Base-by-base conservation (phyloP, 306 rosid species). In the Pyrus betulifolia region DNA sequence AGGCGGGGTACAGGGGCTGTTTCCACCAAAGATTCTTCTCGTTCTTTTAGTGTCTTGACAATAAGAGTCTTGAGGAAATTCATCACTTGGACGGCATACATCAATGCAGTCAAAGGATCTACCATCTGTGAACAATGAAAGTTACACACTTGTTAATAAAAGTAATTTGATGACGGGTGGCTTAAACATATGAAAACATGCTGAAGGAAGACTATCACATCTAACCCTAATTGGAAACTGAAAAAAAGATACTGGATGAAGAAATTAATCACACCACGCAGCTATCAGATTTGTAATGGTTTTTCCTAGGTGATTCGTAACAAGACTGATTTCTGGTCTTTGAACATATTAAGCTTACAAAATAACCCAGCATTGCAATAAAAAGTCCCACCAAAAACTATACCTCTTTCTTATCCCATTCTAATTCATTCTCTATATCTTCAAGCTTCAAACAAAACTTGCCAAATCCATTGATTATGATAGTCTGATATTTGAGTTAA, bases 21-120 rank as follows among this genome's bases (percentile, higher is more conserved):
- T 66, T 92, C 93, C 65, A 82, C 78, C 55, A 88, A 69, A 22
- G 89, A 91, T 74, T 91, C 99, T 74, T 89, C 95, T 80, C 99
- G 83, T 74, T 91, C 93, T 83, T 78, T 87, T 8, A 91, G 82
- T 69, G 97, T 88, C 92, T 80, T 89, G 54, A 75, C 85, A 3
- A 95, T 88, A 68, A 95, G 98, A 61, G 92, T 95, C 83, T 89
- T 95, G 82, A 95, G 98, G 68, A 95, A 91, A 83, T 95, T 95
- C 99, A 95, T 95, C 85, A 95, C 99, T 81, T 91, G 97, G 66
- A 95, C 97, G 0, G 98, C 99, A 80, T 92, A 88, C 97, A 92
- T 92, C 90, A 95, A 81, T 65, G 99, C 99, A 57, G 97, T 95
- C 93, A 95, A 91, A 78, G 99, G 98, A 83, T 95, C 99, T 58